These are phyloP conservation scores for Tremellales sp. DNA, from an alignment of 1,284 basidiomycete genomes.

Conservation along the genomic window DNA sequence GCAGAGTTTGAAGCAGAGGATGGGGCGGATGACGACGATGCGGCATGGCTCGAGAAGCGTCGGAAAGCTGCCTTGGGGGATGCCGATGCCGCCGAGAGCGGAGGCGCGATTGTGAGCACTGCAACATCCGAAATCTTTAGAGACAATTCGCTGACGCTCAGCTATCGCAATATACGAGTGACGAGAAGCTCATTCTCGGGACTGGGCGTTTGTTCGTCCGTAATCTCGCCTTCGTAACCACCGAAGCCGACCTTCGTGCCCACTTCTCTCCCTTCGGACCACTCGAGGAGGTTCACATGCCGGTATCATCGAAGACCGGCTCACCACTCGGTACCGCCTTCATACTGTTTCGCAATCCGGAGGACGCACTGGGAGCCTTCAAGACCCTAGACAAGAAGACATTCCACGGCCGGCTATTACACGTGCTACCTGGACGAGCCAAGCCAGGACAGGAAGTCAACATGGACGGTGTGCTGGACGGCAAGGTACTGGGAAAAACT, in stretches of 20 bases:
- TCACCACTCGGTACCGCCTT: conserved; percentile 70
- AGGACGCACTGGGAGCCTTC: conserved; percentile 70
- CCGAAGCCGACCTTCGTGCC: conserved; percentile 65
- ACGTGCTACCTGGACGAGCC: conserved; percentile 68
- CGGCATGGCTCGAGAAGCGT: conserved; percentile 56
- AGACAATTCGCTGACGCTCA: background rate
- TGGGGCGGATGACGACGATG: conserved; percentile 60
- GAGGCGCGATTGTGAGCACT: too few relatives aligned
- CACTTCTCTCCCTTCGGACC: conserved; percentile 69
- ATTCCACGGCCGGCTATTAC: conserved; percentile 87
- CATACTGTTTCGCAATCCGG: conserved; percentile 65
- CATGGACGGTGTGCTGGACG: conserved; percentile 48
- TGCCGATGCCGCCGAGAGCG: too few relatives aligned
- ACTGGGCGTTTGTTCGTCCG: conserved; percentile 85
- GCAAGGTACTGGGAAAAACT: conserved; percentile 45
- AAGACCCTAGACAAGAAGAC: conserved; percentile 74
- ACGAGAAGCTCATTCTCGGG: conserved; percentile 62
- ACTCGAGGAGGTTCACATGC: conserved; percentile 78
- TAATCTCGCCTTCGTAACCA: conserved; percentile 82
- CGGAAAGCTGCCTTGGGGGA: conserved; percentile 46
- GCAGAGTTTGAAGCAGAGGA: conserved; percentile 20
- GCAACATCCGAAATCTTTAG: too few relatives aligned
- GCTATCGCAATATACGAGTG: conserved; percentile 32
- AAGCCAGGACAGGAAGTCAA: conserved; percentile 60
- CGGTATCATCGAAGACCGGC: conserved; percentile 66